phyloP scores from a whole-genome alignment of 148 eudicot species.

The Cornus kousa region DNA sequence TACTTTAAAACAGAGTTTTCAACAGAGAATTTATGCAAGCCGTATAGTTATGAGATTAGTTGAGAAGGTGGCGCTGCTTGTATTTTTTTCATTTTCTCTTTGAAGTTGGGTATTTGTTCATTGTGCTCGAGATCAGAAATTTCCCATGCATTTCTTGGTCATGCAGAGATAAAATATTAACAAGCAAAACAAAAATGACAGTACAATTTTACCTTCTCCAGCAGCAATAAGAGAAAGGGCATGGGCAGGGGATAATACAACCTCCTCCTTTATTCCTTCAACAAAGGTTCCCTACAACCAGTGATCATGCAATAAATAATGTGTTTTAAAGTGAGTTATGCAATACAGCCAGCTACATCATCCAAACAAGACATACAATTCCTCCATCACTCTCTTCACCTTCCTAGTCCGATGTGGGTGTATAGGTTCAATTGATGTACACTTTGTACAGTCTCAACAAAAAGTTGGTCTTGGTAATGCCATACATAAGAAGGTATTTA shows the following conservation, averaged over 20 bases:
- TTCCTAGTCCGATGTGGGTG: not conserved
- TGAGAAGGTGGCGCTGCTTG: too few species aligned
- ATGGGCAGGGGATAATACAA: slow-evolving; percentile 96
- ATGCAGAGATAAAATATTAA: not conserved
- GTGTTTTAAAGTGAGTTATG: not conserved
- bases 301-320: slow-evolving; percentile 8
- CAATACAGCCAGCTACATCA: not conserved
- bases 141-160: too few species aligned
- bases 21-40: too few species aligned
- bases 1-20: too few species aligned
- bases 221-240: slow-evolving; percentile 98
- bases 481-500: too few species aligned
- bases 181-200: not conserved
- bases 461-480: too few species aligned
- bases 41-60: too few species aligned
- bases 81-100: too few species aligned
- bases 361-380: not conserved
- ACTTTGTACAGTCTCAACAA: not conserved
- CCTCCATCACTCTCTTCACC: too few species aligned
- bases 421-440: not conserved
- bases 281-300: slow-evolving; percentile 79
- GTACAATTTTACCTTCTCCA: slow-evolving; percentile 75
- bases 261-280: slow-evolving; percentile 99
- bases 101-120: too few species aligned
- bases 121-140: too few species aligned